Evolutionary conservation across 768 basidiomycete species (phyloP), one percentile per base, ranked within the genome.

Genomic region (Boletus vermiculosoides): DNA sequence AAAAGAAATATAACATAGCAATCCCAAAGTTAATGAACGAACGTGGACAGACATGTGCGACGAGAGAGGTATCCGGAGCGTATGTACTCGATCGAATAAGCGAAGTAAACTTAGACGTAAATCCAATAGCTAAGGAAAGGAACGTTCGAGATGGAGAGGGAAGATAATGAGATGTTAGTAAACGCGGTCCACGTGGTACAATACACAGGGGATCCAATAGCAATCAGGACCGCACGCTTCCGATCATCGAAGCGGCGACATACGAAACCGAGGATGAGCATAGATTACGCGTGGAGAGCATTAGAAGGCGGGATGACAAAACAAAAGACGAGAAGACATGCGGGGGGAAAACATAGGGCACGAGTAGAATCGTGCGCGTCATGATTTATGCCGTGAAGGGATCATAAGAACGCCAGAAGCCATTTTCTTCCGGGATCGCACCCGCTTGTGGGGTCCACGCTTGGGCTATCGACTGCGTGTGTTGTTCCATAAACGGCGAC

Each of bases 351-450:
- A 33, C 18, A 8, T 13, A 46, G n/a, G 13, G 9, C 56, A 40
- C n/a, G 11, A 36, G 34, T 2, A 34, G 25, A 42, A 47, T 53
- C 50, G 13, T 44, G 45, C n/a, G 22, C 6, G 31, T 57, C 47
- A 22, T 55, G 42, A 57, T 11, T 58, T 55, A 70, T 47, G 62
- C 33, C 52, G 66, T 50, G 49, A 66, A 71, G 10, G 57, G 58
- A 13, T 68, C 66, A 52, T 66, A 70, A 37, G 66, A 10, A 37
- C 61, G 69, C 69, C 69, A 70, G 46, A 63, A 71, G 25, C 57
- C 46, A 33, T 18, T 37, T 30, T 62, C 65, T 20, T 68, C 65
- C 15, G 61, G 45, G 12, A 64, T 45, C 9, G 58, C 2, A 6
- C 42, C 48, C 5, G 61, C 4, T 54, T 66, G 66, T 7, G 60